Evolutionary conservation across 495 filamentous ascomycete species (phyloP).

Genomic region (Tuber borchii): DNA sequence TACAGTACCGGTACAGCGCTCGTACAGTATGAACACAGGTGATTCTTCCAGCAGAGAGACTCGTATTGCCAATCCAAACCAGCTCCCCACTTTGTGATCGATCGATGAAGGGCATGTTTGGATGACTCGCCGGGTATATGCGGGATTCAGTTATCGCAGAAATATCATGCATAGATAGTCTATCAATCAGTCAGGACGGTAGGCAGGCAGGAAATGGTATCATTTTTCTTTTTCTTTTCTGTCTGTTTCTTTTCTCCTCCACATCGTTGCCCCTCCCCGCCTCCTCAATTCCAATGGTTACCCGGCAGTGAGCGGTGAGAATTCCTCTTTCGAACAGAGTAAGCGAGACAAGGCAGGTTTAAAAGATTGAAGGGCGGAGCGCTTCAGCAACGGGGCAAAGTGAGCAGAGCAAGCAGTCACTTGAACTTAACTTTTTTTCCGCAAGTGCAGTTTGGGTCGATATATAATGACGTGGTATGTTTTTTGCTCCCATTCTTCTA

Average conservation of each 20-base stretch:
- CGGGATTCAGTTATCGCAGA: neutral
- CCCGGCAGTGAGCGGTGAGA: neutral
- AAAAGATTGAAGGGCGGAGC: neutral
- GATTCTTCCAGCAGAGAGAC: neutral
- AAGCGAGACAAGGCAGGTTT: neutral
- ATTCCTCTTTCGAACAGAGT: neutral
- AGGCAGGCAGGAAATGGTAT: neutral
- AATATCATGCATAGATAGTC: neutral
- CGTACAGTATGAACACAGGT: neutral
- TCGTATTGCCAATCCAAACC: neutral
- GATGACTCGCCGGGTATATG: conserved; percentile 5
- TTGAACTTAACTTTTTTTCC: neutral
- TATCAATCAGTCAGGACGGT: neutral
- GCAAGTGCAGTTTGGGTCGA: neutral
- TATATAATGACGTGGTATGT: conserved; percentile 4
- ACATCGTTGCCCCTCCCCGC: neutral
- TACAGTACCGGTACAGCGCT: neutral
- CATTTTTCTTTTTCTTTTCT: neutral
- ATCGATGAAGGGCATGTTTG: neutral
- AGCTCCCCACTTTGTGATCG: neutral
- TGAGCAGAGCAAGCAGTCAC: conserved; percentile 3
- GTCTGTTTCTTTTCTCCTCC: no score
- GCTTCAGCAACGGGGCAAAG: neutral
- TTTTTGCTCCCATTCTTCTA: neutral
- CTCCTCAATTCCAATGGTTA: neutral